A percentile compares a stretch with the other conserved stretches of the same genome.
Evolutionary conservation across 257 asterid species (phyloP).

Genomic region (Rauvolfia tetraphylla): DNA sequence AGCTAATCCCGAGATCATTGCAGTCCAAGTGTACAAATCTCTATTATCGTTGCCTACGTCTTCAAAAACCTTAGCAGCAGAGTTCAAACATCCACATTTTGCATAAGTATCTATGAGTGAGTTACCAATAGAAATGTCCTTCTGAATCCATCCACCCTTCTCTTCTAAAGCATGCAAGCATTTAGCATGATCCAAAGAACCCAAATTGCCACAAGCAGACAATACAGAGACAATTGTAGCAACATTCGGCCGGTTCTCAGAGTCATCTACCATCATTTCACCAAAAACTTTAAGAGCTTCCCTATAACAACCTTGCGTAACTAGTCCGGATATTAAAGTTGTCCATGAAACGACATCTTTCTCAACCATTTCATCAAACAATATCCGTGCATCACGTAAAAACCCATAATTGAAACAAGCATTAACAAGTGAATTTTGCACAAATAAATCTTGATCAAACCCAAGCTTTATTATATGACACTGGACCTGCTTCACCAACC

Average conservation of each 20-base stretch:
- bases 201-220: constrained; percentile 50
- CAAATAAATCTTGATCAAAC: constrained; percentile 7
- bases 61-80: constrained; percentile 28
- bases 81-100: constrained; percentile 40
- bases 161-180: constrained; percentile 38
- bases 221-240: constrained; percentile 36
- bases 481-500: constrained; percentile 4
- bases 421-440: constrained; percentile 3
- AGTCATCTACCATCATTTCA: constrained; percentile 20
- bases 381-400: constrained; percentile 20
- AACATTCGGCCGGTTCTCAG: constrained; percentile 23
- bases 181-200: constrained; percentile 33
- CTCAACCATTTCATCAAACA: constrained; percentile 52
- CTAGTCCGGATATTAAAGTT: constrained; percentile 49
- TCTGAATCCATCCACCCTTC: constrained; percentile 44
- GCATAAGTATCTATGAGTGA: constrained; percentile 47
- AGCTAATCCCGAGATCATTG: constrained; percentile 51
- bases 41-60: constrained; percentile 16
- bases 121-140: constrained; percentile 28
- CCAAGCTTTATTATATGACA: constrained; percentile 4
- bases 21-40: constrained; percentile 55
- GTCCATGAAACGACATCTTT: constrained; percentile 55
- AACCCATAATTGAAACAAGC: not conserved
- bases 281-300: constrained; percentile 20
- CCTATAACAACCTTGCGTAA: constrained; percentile 24